Conservation (phyloP, 768 basidiomycete genomes). For the Leccinellum rugosiceps region DNA sequence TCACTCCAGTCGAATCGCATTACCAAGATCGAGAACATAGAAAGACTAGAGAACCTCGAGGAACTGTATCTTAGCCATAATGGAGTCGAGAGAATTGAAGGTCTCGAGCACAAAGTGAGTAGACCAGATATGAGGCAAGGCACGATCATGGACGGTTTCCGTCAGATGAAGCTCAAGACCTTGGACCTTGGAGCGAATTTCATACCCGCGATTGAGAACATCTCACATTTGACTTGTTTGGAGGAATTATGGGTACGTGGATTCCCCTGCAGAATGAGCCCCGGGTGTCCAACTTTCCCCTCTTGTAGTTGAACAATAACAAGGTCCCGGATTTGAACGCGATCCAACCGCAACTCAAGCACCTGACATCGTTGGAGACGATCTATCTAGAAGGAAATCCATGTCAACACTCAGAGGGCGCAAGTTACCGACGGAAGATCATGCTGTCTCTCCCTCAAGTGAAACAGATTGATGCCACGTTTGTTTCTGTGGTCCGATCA, state of each 20-base stretch:
- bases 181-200: constrained; percentile 89
- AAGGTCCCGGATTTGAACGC: constrained; percentile 67
- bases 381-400: constrained; percentile 96
- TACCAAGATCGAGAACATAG: constrained; percentile 80
- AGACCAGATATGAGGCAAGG: neutral
- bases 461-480: constrained; percentile 96
- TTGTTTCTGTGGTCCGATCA: constrained; percentile 34
- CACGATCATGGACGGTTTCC: neutral
- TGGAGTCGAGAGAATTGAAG: constrained; percentile 79
- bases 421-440: constrained; percentile 83
- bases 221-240: constrained; percentile 72
- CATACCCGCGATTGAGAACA: constrained; percentile 72
- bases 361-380: constrained; percentile 67
- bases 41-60: constrained; percentile 68
- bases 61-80: constrained; percentile 95
- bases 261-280: neutral
- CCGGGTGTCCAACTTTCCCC: neutral
- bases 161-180: constrained; percentile 66
- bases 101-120: constrained; percentile 78
- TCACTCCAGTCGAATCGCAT: constrained; percentile 95
- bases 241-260: constrained; percentile 89
- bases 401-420: constrained; percentile 74
- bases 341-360: constrained; percentile 63
- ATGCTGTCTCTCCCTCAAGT: constrained; percentile 86
- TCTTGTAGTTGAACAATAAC: constrained; percentile 81